These are phyloP conservation scores for Lentinus polychrous DNA, from an alignment of 1,284 basidiomycete genomes.

Conservation along the genomic window DNA sequence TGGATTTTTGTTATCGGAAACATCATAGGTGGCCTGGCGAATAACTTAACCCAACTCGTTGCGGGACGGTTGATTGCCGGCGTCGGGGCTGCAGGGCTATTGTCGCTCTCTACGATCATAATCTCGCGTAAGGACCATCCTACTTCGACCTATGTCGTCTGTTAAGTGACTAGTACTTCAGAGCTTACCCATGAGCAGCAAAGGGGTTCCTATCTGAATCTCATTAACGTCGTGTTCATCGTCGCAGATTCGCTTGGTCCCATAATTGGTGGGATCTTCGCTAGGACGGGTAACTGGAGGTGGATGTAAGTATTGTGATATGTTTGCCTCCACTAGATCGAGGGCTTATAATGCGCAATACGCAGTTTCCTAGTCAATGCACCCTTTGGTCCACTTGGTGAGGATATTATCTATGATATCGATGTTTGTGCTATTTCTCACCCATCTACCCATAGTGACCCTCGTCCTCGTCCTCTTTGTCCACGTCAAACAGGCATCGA, in stretches of 20 bases:
- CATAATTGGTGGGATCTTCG: slow-evolving; percentile 24
- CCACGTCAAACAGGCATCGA: slow-evolving; percentile 13
- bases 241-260: slow-evolving; percentile 27
- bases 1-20: slow-evolving; percentile 37
- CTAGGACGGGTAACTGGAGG: slow-evolving; percentile 28
- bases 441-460: slow-evolving; percentile 18
- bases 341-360: neutral
- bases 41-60: slow-evolving; percentile 31
- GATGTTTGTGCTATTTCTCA: neutral
- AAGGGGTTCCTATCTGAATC: slow-evolving; percentile 27
- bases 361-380: slow-evolving; percentile 28
- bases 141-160: neutral
- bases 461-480: slow-evolving; percentile 22
- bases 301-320: slow-evolving; percentile 23
- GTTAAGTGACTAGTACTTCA: slow-evolving; percentile 8
- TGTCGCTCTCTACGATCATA: slow-evolving; percentile 32
- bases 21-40: slow-evolving; percentile 33
- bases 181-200: slow-evolving; percentile 28
- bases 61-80: slow-evolving; percentile 33
- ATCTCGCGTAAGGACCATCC: slow-evolving; percentile 22
- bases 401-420: slow-evolving; percentile 10
- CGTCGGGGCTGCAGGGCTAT: slow-evolving; percentile 34
- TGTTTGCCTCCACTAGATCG: neutral
- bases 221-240: slow-evolving; percentile 28
- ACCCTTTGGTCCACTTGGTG: slow-evolving; percentile 27